Conservation (phyloP, 148 eudicot species). For the Chenopodium suecicum region DNA sequence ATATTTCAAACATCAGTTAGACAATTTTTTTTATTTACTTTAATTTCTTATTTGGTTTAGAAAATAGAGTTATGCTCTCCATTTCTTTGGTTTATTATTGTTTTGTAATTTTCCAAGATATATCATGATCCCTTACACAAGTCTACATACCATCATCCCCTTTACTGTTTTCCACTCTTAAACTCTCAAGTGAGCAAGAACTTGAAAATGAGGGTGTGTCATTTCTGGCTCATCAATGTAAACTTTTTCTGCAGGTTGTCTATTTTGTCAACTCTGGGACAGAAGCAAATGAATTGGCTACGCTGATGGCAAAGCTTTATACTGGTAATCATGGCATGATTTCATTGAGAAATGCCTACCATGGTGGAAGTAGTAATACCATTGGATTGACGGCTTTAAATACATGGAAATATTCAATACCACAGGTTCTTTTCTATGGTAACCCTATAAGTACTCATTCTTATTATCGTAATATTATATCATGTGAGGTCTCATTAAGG, state of each 20-base stretch:
- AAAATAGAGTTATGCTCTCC: neutral
- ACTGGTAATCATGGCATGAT: slow-evolving; percentile 87
- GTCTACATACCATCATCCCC: neutral
- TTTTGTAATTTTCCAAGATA: neutral
- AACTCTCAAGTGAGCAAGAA: neutral
- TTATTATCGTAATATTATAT: neutral
- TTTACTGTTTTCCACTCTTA: neutral
- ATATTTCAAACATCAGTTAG: too few relatives aligned
- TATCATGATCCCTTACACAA: neutral
- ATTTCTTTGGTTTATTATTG: neutral
- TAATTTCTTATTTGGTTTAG: neutral
- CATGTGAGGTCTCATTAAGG: neutral
- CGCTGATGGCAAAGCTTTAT: slow-evolving; percentile 88
- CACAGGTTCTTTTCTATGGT: slow-evolving; percentile 55
- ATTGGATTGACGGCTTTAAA: slow-evolving; percentile 86
- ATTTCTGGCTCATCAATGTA: slow-evolving; percentile 6
- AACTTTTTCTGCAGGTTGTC: slow-evolving; percentile 71
- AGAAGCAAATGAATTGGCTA: slow-evolving; percentile 97
- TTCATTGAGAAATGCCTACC: slow-evolving; percentile 92
- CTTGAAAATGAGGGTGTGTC: neutral
- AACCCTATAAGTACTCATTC: neutral
- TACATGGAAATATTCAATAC: slow-evolving; percentile 94
- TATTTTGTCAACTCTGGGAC: slow-evolving; percentile 96
- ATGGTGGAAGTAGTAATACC: slow-evolving; percentile 87
- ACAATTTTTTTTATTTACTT: neutral